Base-by-base conservation (phyloP, 179 eudicot genomes). In the Silene vulgaris region DNA sequence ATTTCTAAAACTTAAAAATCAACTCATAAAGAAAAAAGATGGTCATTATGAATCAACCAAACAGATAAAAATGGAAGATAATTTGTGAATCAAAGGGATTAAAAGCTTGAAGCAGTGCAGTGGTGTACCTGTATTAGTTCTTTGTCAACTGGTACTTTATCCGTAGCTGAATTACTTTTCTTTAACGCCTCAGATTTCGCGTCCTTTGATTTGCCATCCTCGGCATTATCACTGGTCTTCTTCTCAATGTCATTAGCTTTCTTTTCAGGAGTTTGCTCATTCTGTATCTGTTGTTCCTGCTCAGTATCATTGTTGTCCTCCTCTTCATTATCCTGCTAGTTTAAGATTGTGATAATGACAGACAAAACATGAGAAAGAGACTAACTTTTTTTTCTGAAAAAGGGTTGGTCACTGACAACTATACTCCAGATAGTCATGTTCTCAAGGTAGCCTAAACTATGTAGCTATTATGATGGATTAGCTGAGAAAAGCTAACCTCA, bases 111-210 rank as follows among this genome's bases (percentile, higher is more conserved):
- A 45, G 40, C 62, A 30, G 21, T 17, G 52, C 65, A 65, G 32
- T 1, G 66, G 76, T 56, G 60, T 81, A 86, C 98, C 94, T 92
- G 89, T 80, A 94, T 76, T 67, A 94, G 86, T 81, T 89, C 86
- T 83, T 89, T 94, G 77, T 94, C 89, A 74, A 86, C 84, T 7
- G 45, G 83, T 56, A 75, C 84, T 60, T 80, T 80, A 66, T 75
- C 80, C 29, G 43, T 43, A 9, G 76, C 75, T n/a, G 64, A 29
- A 59, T 73, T 63, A 54, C 62, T 85, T 79, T 74, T 77, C 76
- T 79, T 84, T 66, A 87, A 73, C 66, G 70, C 71, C 72, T 86
- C 88, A 30, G 21, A 66, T 82, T 72, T 84, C 14, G 68, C 64
- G 8, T 61, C 79, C 43, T 84, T 81, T 28, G 76, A 76, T 74